These are phyloP conservation scores for Diplodia mutila DNA, from an alignment of 2,329 filamentous ascomycete genomes.

Conservation along the genomic window DNA sequence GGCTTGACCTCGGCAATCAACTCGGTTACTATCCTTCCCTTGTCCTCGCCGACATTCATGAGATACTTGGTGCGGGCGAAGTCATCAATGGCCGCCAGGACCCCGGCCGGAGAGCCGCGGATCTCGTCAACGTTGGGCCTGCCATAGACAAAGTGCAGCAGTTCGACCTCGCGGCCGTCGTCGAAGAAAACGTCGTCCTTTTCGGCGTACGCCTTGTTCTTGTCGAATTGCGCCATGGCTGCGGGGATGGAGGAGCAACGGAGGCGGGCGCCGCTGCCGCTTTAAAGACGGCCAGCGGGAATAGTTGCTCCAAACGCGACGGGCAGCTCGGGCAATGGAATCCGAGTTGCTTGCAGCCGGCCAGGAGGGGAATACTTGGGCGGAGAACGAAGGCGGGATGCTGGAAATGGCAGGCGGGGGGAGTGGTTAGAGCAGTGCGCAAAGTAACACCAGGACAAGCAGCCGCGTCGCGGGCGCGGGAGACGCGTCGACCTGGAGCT, in stretches of 20 bases:
- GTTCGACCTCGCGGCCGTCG: slow-evolving; percentile 74
- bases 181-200: slow-evolving; percentile 58
- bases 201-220: slow-evolving; percentile 52
- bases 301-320: not conserved
- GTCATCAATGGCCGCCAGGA: slow-evolving; percentile 72
- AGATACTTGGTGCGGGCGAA: slow-evolving; percentile 70
- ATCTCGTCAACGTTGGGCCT: slow-evolving; percentile 66
- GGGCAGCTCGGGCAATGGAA: slow-evolving; percentile 17
- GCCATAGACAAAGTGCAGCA: slow-evolving; percentile 70
- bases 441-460: too few species aligned
- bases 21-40: slow-evolving; percentile 71
- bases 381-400: not conserved
- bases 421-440: not conserved
- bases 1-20: slow-evolving; percentile 71
- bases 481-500: slow-evolving; percentile 18
- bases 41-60: slow-evolving; percentile 79
- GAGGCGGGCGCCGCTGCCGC: not conserved
- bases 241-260: not conserved
- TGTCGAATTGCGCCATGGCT: slow-evolving; percentile 40
- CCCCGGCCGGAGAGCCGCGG: slow-evolving; percentile 64
- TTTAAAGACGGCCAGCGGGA: slow-evolving; percentile 3
- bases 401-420: not conserved
- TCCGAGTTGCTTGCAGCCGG: slow-evolving; percentile 1
- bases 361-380: not conserved
- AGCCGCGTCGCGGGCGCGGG: not conserved